Evolutionary conservation across 1,284 basidiomycete genomes (phyloP).

Genomic region (Gomphus sp.): DNA sequence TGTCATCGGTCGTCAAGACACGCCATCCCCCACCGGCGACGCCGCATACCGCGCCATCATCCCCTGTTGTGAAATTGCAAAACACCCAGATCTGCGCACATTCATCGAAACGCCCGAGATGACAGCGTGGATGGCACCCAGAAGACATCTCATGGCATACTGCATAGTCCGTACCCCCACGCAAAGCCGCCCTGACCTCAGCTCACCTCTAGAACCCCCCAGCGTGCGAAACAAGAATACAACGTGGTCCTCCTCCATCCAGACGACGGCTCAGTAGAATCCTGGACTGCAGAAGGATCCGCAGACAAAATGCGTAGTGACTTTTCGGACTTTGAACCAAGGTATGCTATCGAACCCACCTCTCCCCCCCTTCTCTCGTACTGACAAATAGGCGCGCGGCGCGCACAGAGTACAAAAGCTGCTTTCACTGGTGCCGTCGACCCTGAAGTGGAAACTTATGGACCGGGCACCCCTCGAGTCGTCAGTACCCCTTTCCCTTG

Average conservation of each 20-base stretch:
- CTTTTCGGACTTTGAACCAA: slow-evolving; percentile 38
- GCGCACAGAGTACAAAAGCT: slow-evolving; percentile 31
- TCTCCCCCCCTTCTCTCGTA: too few relatives aligned
- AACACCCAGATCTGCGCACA: slow-evolving; percentile 41
- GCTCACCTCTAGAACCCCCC: not conserved
- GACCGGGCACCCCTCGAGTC: slow-evolving; percentile 22
- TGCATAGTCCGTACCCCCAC: slow-evolving; percentile 22
- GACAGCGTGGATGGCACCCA: slow-evolving; percentile 38
- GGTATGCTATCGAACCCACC: slow-evolving; percentile 15
- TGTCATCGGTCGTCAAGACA: slow-evolving; percentile 32
- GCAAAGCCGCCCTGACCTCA: not conserved
- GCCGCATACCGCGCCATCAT: slow-evolving; percentile 41
- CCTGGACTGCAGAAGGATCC: slow-evolving; percentile 32
- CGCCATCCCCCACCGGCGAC: slow-evolving; percentile 42
- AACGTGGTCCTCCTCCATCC: slow-evolving; percentile 42
- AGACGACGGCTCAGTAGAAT: slow-evolving; percentile 30
- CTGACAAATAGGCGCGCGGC: not conserved
- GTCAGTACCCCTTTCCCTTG: not conserved
- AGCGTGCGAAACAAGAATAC: slow-evolving; percentile 32
- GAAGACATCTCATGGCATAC: slow-evolving; percentile 34
- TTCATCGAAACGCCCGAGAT: slow-evolving; percentile 33
- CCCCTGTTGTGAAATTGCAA: slow-evolving; percentile 32
- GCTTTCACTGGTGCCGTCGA: slow-evolving; percentile 31
- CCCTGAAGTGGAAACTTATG: slow-evolving; percentile 27
- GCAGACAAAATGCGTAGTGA: slow-evolving; percentile 37